Conservation (phyloP, 441 rosid genomes). For the Hypseocharis bilobata region DNA sequence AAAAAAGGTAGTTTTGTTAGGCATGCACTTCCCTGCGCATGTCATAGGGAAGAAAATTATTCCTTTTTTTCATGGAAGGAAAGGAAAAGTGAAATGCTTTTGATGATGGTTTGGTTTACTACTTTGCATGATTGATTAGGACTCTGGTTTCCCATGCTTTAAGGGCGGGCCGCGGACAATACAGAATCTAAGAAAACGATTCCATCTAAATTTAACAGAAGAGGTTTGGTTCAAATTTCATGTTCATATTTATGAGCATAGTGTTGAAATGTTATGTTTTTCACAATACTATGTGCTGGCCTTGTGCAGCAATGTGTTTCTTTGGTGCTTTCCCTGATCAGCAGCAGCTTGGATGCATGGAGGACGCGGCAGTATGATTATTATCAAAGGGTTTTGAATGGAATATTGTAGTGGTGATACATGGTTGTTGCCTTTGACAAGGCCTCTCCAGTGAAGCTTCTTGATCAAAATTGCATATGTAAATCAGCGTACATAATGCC, state of each 20-base stretch:
- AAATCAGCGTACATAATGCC: conserved; percentile 11
- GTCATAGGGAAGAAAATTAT: no score
- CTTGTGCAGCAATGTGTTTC: conserved; percentile 84
- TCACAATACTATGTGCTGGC: conserved; percentile 20
- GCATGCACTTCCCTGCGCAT: no score
- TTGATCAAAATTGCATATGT: conserved; percentile 9
- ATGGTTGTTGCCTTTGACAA: conserved; percentile 16
- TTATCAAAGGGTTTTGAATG: conserved; percentile 88
- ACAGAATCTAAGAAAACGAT: conserved; percentile 79
- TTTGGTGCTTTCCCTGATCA: conserved; percentile 81
- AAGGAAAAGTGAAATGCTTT: no score
- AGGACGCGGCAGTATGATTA: conserved; percentile 93
- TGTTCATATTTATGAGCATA: not conserved
- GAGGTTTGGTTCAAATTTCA: conserved; percentile 45
- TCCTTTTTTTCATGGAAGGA: no score
- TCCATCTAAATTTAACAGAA: conserved; percentile 81
- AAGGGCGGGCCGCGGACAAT: conserved; percentile 88
- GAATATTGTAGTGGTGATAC: conserved; percentile 51
- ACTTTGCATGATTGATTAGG: conserved; percentile 44
- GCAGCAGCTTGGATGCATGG: conserved; percentile 98
- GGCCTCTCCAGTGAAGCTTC: conserved; percentile 21
- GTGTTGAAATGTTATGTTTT: conserved; percentile 12
- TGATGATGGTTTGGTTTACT: no score
- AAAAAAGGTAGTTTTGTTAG: no score
- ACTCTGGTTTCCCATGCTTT: conserved; percentile 93